Conservation (phyloP, 78 protist genomes). For the Planoprotostelium fungivorum region DNA sequence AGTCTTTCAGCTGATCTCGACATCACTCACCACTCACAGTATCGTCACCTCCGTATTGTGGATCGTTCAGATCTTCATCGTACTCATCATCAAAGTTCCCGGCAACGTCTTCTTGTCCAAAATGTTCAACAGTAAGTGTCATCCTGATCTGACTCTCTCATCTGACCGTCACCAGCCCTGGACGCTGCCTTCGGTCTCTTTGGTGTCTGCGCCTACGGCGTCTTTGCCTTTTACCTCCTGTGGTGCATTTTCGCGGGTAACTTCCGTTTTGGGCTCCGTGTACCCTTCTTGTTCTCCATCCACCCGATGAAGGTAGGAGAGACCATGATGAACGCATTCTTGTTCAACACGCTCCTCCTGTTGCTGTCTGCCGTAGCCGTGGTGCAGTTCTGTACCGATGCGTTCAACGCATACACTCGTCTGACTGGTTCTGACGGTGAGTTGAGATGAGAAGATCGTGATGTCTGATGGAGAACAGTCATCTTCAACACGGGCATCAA, state of each 20-base stretch:
- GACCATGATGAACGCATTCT: conserved; percentile 89
- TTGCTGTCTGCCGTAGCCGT: conserved; percentile 67
- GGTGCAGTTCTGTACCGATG: conserved; percentile 73
- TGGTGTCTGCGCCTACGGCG: conserved; percentile 72
- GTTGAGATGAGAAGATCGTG: no score
- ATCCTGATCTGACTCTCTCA: not conserved
- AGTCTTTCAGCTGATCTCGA: not conserved
- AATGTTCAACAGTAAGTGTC: not conserved
- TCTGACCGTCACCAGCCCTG: no score
- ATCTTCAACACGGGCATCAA: not conserved
- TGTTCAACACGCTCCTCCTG: conserved; percentile 83
- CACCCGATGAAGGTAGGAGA: conserved; percentile 82
- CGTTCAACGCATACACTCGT: conserved; percentile 74
- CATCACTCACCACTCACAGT: not conserved
- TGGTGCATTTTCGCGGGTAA: conserved; percentile 71
- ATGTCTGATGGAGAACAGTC: not conserved
- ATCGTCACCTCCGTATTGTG: not conserved
- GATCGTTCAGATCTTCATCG: not conserved
- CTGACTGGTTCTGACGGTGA: conserved; percentile 21
- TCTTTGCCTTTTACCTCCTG: conserved; percentile 75
- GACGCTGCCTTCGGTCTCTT: conserved; percentile 77
- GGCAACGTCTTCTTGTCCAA: not conserved
- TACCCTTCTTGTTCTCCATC: conserved; percentile 76
- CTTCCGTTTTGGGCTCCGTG: conserved; percentile 75
- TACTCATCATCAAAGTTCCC: not conserved